These are phyloP conservation scores for Xylariaceae sp. DNA, from an alignment of 2,329 filamentous ascomycete genomes.

Conservation along the genomic window DNA sequence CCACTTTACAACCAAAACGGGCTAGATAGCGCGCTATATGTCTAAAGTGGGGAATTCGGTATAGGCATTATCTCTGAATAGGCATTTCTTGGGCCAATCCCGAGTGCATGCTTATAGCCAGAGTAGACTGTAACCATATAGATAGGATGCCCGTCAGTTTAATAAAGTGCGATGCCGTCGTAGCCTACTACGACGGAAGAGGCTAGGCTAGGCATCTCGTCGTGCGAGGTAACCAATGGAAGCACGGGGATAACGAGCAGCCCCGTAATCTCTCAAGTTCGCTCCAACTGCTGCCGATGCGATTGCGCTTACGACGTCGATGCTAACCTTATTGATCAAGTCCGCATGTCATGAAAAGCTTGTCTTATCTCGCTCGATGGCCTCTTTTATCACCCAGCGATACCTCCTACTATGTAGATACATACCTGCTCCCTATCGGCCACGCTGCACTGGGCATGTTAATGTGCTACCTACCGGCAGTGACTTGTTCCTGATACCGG, in stretches of 20 bases:
- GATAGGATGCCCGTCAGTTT: not conserved
- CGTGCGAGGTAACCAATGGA: slow-evolving; percentile 8
- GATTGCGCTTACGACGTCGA: not conserved
- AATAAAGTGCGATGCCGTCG: not conserved
- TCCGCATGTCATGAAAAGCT: slow-evolving; percentile 1
- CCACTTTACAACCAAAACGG: too few relatives aligned
- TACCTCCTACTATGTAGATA: too few relatives aligned
- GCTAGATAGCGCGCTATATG: too few relatives aligned
- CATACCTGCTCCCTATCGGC: too few relatives aligned
- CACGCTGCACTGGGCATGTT: too few relatives aligned
- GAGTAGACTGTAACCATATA: too few relatives aligned
- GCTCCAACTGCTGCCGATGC: slow-evolving; percentile 14
- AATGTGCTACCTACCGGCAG: too few relatives aligned
- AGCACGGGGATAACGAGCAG: slow-evolving; percentile 8
- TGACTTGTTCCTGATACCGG: not conserved
- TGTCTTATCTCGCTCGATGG: slow-evolving; percentile 16
- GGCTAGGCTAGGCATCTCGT: not conserved
- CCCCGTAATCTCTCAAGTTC: not conserved
- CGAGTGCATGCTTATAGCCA: too few relatives aligned
- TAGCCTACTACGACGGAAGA: not conserved
- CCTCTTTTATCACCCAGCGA: not conserved
- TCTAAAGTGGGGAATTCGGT: too few relatives aligned
- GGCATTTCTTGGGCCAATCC: too few relatives aligned
- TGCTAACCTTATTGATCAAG: not conserved
- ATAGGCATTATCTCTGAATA: too few relatives aligned